Base-by-base conservation (phyloP, 352 stramenopile species). In the Peronospora farinosa region DNA sequence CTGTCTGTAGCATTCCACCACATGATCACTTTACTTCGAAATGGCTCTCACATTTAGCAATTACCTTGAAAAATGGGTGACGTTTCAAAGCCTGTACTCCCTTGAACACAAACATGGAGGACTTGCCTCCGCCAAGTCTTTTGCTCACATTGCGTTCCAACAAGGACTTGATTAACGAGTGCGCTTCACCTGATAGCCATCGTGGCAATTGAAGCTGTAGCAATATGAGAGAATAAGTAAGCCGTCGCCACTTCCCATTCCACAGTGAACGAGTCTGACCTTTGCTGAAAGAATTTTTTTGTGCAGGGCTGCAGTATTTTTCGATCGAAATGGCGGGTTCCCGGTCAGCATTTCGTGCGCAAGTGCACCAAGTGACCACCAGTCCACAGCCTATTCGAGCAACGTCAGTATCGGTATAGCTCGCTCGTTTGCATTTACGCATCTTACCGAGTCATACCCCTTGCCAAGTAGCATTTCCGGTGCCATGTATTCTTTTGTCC, bases 101-200 rank as follows among this genome's bases (percentile, higher is more conserved):
- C 40, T 95, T 95, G 3, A 98, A 84, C 32, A 98, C 79, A 63
- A 99, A 99, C 93, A 99, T 98, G 12, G 91, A 98, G 13, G 87
- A 95, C 63, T 96, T 97, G 7, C 92, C 76, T 0, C 81, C 79
- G 27, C 95, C 96, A 27, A 99, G 75, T 28, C 96, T 72, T 63
- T 97, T 96, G 52, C 83, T 86, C 5, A 96, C 89, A 66, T 98
- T 97, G 33, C 95, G 85, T 69, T 99, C 95, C 13, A 99, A 74
- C 5, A 99, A 67, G 11, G 86, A 86, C 57, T 97, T 97, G 39
- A 99, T 75, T 16, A 99, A 62, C 42, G 95, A 97, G 63, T 96
- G 94, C 15, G 92, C 88, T 27, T 93, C 75, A 5, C 76, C 72
- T 0, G 84, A 91, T 3, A 95, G 74, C 75, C 78, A 96, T 51